phyloP scores from a whole-genome alignment of 2,329 filamentous ascomycete genomes.

The Diaporthe destruens region DNA sequence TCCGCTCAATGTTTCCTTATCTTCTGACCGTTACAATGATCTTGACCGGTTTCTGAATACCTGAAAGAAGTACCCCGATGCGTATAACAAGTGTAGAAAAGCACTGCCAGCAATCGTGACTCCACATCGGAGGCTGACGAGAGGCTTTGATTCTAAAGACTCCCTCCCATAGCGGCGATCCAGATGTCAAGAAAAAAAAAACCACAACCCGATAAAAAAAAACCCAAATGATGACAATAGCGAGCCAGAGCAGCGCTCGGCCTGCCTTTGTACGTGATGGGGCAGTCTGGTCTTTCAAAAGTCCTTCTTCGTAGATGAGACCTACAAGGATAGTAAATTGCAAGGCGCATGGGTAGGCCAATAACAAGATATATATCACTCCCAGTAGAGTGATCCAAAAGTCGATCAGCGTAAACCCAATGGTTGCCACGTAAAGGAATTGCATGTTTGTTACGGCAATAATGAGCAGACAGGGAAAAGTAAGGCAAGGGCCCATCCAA shows the following conservation, averaged over 20 bases:
- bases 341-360: background rate
- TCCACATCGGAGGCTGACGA: background rate
- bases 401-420: rapidly evolving
- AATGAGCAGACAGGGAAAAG: background rate
- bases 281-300: background rate
- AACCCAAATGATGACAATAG: background rate
- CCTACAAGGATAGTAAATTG: background rate
- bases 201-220: background rate
- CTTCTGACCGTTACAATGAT: background rate
- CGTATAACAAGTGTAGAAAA: background rate
- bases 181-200: too few relatives aligned
- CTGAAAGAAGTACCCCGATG: background rate
- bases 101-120: background rate
- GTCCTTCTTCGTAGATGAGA: background rate
- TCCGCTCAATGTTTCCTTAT: background rate
- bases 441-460: background rate
- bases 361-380: background rate
- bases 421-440: rapidly evolving
- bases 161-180: background rate
- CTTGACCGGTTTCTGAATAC: background rate
- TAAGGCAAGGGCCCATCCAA: background rate
- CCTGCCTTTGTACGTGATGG: background rate
- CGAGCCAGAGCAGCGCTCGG: background rate
- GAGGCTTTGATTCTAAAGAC: background rate
- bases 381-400: background rate